A percentile compares a stretch with the other conserved stretches of the same genome.
Conservation (phyloP, 2,329 filamentous ascomycete species). For the Xylariales sp. region DNA sequence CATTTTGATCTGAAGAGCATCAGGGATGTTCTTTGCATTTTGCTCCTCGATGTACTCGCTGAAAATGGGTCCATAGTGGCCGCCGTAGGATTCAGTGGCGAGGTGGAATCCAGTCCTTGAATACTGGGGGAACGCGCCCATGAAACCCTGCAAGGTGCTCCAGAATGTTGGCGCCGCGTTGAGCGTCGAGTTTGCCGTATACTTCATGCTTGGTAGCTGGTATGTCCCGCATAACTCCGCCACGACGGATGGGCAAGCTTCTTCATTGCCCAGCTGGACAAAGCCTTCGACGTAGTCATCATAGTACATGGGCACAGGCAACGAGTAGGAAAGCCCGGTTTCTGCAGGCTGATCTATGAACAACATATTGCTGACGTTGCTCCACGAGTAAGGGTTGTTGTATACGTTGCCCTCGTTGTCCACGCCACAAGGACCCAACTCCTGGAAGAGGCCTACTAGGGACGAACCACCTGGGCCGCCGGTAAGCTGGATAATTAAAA, state of each 20-base stretch:
- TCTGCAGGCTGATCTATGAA: conserved; percentile 60
- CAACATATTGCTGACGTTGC: conserved; percentile 53
- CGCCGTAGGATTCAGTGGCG: conserved; percentile 53
- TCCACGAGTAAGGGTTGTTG: conserved; percentile 57
- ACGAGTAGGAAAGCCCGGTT: conserved; percentile 49
- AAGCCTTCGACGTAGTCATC: no score
- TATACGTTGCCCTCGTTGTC: conserved; percentile 36
- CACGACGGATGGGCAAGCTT: conserved; percentile 38
- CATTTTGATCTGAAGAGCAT: conserved; percentile 42
- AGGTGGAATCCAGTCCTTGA: conserved; percentile 47
- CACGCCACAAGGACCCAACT: conserved; percentile 32
- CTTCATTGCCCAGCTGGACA: conserved; percentile 22
- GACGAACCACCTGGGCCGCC: conserved; percentile 43
- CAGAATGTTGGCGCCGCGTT: conserved; percentile 55
- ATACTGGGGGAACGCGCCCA: conserved; percentile 54
- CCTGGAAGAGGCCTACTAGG: conserved; percentile 52
- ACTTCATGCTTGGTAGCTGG: conserved; percentile 41
- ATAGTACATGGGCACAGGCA: conserved; percentile 25
- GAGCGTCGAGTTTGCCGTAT: conserved; percentile 48
- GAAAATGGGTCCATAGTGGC: conserved; percentile 55
- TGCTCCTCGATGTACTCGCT: conserved; percentile 42
- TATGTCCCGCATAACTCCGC: conserved; percentile 48
- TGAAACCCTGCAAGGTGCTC: conserved; percentile 58
- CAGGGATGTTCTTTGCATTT: conserved; percentile 36
- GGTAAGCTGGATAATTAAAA: no score